These are phyloP conservation scores for Thalassiosira sp. DNA, from an alignment of 352 stramenopile genomes.

Conservation along the genomic window DNA sequence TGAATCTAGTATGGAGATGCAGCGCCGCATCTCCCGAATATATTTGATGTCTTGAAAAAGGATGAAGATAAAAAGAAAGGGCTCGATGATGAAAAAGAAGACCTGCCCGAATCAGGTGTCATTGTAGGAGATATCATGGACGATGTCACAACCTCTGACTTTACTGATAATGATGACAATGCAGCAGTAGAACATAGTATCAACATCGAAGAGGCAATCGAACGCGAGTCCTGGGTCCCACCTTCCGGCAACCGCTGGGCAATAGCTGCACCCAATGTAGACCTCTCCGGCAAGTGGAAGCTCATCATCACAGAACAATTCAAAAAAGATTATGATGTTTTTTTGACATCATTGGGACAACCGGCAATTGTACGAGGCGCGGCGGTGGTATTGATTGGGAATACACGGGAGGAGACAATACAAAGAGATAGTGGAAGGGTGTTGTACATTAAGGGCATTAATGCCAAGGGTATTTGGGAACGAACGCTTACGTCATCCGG, in stretches of 20 bases:
- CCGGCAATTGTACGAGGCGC: conserved; percentile 65
- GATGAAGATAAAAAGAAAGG: conserved; percentile 22
- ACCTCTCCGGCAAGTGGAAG: conserved; percentile 79
- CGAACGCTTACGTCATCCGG: conserved; percentile 64
- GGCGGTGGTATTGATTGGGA: conserved; percentile 62
- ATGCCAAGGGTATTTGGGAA: conserved; percentile 79
- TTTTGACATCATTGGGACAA: conserved; percentile 69
- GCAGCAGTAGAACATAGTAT: not conserved
- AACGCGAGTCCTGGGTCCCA: conserved; percentile 38
- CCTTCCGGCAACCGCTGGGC: conserved; percentile 63
- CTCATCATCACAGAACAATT: conserved; percentile 77
- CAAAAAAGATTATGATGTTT: conserved; percentile 77
- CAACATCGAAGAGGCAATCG: conserved; percentile 30
- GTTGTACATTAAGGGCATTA: conserved; percentile 69
- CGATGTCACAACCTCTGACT: conserved; percentile 24
- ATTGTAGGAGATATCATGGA: conserved; percentile 50
- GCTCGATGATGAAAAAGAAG: not conserved
- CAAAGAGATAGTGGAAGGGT: conserved; percentile 64
- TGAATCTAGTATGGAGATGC: conserved; percentile 41
- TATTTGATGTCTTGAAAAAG: conserved; percentile 56
- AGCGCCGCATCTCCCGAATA: conserved; percentile 39
- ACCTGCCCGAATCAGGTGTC: conserved; percentile 10
- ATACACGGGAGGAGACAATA: conserved; percentile 70
- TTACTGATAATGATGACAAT: not conserved
- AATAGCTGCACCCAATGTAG: conserved; percentile 50